phyloP scores from a whole-genome alignment of 345 rosid genomes.

The Bruguiera parviflora region DNA sequence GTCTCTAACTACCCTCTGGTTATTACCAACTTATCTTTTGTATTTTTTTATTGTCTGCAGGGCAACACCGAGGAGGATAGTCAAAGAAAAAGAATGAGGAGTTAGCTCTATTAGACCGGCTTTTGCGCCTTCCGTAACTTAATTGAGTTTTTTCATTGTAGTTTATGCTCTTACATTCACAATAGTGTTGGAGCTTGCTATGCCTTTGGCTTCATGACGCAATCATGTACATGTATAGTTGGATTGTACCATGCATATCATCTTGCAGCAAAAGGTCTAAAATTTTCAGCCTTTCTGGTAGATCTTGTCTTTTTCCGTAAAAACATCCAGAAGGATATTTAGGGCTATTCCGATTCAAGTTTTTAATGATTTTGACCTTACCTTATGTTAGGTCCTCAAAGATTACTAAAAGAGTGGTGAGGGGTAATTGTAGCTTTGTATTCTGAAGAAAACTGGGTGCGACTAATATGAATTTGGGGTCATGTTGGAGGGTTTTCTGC shows the following conservation, averaged over 20 bases:
- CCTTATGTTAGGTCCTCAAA: neutral
- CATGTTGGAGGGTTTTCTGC: conserved; percentile 6
- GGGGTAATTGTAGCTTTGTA: neutral
- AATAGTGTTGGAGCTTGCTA: conserved; percentile 24
- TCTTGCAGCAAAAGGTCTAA: conserved; percentile 26
- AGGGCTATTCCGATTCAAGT: neutral
- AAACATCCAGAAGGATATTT: conserved; percentile 15
- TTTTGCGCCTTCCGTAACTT: conserved; percentile 39
- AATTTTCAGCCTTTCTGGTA: conserved; percentile 17
- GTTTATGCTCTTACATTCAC: conserved; percentile 31
- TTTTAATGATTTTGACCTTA: neutral
- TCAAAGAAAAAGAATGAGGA: conserved; percentile 66
- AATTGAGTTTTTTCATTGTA: conserved; percentile 25
- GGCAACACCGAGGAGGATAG: conserved; percentile 66
- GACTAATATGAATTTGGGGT: neutral
- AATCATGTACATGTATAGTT: conserved; percentile 51
- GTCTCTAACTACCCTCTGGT: too few species aligned
- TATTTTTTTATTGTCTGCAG: conserved; percentile 39
- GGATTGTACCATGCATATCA: conserved; percentile 42
- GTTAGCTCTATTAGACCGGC: conserved; percentile 42
- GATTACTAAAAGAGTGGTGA: neutral
- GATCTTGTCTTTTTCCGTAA: conserved; percentile 7
- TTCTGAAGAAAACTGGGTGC: neutral
- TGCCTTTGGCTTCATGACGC: conserved; percentile 22
- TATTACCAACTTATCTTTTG: neutral